Evolutionary conservation across 768 basidiomycete species (phyloP).

Genomic region (Tylopilus felleus): DNA sequence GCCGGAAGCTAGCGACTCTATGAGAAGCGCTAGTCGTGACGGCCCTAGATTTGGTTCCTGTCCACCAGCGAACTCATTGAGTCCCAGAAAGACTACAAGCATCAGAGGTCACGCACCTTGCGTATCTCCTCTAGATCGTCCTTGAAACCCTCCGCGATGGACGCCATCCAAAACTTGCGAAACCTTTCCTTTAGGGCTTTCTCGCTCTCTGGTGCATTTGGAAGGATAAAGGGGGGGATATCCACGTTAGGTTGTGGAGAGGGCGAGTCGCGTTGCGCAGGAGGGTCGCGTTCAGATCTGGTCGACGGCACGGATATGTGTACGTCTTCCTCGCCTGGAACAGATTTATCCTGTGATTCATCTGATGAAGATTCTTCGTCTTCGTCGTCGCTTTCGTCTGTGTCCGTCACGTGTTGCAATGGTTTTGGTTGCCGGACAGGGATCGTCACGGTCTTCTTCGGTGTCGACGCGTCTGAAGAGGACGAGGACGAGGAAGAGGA

Average conservation of each 20-base stretch:
- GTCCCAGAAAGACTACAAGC: background rate
- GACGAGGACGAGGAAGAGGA: slow-evolving; percentile 22
- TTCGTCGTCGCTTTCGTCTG: slow-evolving; percentile 7
- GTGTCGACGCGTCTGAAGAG: slow-evolving; percentile 15
- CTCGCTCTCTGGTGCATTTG: slow-evolving; percentile 42
- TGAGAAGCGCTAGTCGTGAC: slow-evolving; percentile 59
- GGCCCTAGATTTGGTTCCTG: slow-evolving; percentile 67
- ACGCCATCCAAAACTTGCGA: slow-evolving; percentile 83
- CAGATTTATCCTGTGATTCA: slow-evolving; percentile 4
- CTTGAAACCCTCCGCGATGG: slow-evolving; percentile 47
- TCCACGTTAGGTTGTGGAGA: slow-evolving; percentile 20
- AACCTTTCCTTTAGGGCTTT: slow-evolving; percentile 62
- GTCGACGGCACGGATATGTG: background rate
- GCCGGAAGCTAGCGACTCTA: slow-evolving; percentile 79
- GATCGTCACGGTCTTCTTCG: slow-evolving; percentile 7
- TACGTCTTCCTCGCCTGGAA: slow-evolving; percentile 3
- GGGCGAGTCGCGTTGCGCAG: slow-evolving; percentile 20
- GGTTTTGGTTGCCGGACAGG: slow-evolving; percentile 4
- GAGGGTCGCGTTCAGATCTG: background rate
- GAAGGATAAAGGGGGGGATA: slow-evolving; percentile 59
- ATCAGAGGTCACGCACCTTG: background rate
- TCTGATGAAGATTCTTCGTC: slow-evolving; percentile 18
- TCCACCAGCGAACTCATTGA: background rate
- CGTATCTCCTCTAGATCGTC: too few relatives aligned
- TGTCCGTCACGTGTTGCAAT: background rate